Evolutionary conservation across 352 stramenopile species (phyloP).

Genomic region (Phytophthora sp.): DNA sequence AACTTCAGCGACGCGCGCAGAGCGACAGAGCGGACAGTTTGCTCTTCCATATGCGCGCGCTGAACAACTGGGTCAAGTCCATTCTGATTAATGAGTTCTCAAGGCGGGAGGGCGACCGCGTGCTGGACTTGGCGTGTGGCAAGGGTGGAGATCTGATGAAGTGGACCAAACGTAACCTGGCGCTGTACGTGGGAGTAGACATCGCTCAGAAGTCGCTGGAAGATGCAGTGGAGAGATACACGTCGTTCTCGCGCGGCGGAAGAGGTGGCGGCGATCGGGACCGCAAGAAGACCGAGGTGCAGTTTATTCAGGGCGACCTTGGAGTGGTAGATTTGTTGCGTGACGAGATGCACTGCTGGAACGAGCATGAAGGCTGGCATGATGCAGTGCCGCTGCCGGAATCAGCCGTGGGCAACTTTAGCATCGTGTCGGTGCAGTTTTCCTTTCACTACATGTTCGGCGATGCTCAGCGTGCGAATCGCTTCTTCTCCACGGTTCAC

Average conservation of each 20-base stretch:
- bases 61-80: conserved; percentile 99
- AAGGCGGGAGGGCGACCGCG: conserved; percentile 73
- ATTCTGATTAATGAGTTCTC: conserved; percentile 94
- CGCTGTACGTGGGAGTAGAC: conserved; percentile 97
- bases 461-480: conserved; percentile 84
- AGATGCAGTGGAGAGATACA: conserved; percentile 91
- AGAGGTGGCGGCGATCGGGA: conserved; percentile 19
- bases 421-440: conserved; percentile 99
- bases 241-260: conserved; percentile 61
- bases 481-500: conserved; percentile 96
- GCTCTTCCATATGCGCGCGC: conserved; percentile 97
- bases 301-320: conserved; percentile 83
- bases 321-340: conserved; percentile 70
- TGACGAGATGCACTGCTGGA: conserved; percentile 79
- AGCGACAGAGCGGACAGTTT: conserved; percentile 86
- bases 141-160: conserved; percentile 99
- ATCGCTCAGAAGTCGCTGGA: conserved; percentile 97
- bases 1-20: conserved; percentile 74
- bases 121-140: conserved; percentile 98
- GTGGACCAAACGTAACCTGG: conserved; percentile 92
- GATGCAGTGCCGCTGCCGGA: conserved; percentile 51
- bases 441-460: conserved; percentile 99
- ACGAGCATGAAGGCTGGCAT: conserved; percentile 60
- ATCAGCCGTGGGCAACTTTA: conserved; percentile 73
- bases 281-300: conserved; percentile 70